Conservation (phyloP, 164 flowering plant genomes). For the Santalum album region DNA sequence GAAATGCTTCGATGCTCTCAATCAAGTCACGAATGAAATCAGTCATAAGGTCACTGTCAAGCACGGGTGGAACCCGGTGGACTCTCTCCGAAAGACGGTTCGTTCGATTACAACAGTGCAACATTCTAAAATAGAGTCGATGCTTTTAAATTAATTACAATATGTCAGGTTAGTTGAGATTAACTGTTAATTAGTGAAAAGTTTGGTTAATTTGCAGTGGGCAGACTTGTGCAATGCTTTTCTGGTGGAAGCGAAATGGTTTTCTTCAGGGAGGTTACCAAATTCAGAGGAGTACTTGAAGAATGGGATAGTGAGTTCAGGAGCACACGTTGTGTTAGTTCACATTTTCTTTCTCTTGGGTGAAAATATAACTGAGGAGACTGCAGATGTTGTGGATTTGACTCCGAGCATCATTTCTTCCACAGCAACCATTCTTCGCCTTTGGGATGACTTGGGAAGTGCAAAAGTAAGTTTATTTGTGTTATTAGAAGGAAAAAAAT, state of each 20-base stretch:
- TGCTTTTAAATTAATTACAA: background rate
- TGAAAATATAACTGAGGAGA: conserved; percentile 15
- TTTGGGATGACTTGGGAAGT: conserved; percentile 59
- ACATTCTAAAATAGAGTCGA: too few relatives aligned
- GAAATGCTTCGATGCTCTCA: conserved; percentile 6
- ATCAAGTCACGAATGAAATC: conserved; percentile 9
- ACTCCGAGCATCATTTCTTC: conserved; percentile 20
- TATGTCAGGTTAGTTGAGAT: too few relatives aligned
- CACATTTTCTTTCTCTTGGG: conserved; percentile 48
- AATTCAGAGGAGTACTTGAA: conserved; percentile 9
- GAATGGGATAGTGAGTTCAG: conserved; percentile 35
- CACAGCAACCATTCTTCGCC: conserved; percentile 39
- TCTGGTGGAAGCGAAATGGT: conserved; percentile 8
- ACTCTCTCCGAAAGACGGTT: conserved; percentile 10
- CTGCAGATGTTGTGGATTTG: conserved; percentile 13
- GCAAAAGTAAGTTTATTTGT: conserved; percentile 30
- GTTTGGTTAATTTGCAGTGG: conserved; percentile 14
- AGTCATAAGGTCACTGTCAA: conserved; percentile 5
- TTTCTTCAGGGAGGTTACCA: background rate
- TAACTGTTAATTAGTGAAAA: too few relatives aligned
- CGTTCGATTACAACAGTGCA: background rate
- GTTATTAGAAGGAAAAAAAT: too few relatives aligned
- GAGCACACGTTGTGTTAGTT: conserved; percentile 31
- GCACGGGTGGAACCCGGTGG: conserved; percentile 7
- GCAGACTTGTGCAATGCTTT: conserved; percentile 7